Evolutionary conservation across 768 basidiomycete genomes (phyloP).

Genomic region (Suillus tomentosus): DNA sequence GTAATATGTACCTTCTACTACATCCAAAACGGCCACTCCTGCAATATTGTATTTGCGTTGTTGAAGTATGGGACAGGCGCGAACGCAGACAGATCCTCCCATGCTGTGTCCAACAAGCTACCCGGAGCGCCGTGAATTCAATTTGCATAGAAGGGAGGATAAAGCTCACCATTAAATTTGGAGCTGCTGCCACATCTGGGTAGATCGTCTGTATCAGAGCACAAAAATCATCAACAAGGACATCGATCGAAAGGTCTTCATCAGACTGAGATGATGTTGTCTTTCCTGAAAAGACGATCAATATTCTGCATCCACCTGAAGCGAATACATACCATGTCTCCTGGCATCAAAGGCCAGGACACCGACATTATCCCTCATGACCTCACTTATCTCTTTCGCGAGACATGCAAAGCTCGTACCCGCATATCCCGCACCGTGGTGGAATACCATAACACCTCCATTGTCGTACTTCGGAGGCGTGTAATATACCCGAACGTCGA

Average conservation of each 20-base stretch:
- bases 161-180: conserved; percentile 69
- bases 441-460: conserved; percentile 81
- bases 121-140: background rate
- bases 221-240: conserved; percentile 74
- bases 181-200: conserved; percentile 60
- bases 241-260: conserved; percentile 60
- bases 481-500: conserved; percentile 83
- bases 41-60: conserved; percentile 68
- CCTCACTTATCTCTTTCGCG: conserved; percentile 71
- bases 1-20: conserved; percentile 74
- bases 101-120: conserved; percentile 95
- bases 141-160: conserved; percentile 1
- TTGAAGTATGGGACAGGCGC: conserved; percentile 66
- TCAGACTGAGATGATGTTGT: conserved; percentile 27
- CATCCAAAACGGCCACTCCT: conserved; percentile 82
- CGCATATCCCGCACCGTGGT: conserved; percentile 94
- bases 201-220: conserved; percentile 70
- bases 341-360: conserved; percentile 82
- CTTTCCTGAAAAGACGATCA: conserved; percentile 23
- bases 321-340: conserved; percentile 70
- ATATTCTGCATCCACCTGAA: background rate
- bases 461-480: conserved; percentile 56
- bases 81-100: conserved; percentile 89
- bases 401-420: conserved; percentile 89
- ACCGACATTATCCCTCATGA: conserved; percentile 73